phyloP scores from a whole-genome alignment of 2,329 filamentous ascomycete species.

The Pseudovirgaria hyperparasitica region DNA sequence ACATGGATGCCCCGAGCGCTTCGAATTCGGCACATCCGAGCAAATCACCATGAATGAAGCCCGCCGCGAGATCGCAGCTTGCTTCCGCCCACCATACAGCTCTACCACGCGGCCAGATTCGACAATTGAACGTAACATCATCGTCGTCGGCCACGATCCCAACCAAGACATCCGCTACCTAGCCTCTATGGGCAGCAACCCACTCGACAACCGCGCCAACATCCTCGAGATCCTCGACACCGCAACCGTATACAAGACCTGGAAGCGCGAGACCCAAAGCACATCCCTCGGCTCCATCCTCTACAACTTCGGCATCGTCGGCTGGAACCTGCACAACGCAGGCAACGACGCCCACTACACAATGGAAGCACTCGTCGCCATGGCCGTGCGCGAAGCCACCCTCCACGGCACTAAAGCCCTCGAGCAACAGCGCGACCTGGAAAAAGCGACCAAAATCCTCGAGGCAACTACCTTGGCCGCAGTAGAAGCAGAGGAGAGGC shows the following conservation, averaged over 20 bases:
- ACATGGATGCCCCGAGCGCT: constrained; percentile 57
- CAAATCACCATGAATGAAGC: constrained; percentile 36
- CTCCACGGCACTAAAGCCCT: constrained; percentile 17
- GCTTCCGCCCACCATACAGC: constrained; percentile 46
- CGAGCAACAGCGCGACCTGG: constrained; percentile 12
- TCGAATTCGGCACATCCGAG: constrained; percentile 58
- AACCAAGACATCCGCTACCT: constrained; percentile 57
- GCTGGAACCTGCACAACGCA: constrained; percentile 66
- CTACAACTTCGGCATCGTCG: constrained; percentile 47
- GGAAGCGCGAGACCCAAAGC: constrained; percentile 40
- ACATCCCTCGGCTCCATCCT: constrained; percentile 51
- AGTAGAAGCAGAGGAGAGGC: constrained; percentile 26
- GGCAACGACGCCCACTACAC: constrained; percentile 79
- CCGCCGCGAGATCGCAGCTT: constrained; percentile 34
- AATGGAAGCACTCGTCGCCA: constrained; percentile 56
- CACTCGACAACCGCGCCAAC: constrained; percentile 38
- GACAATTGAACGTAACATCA: constrained; percentile 40
- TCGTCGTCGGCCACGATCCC: constrained; percentile 71
- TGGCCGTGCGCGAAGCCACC: constrained; percentile 36
- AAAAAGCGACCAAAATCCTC: constrained; percentile 13
- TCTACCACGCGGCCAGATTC: constrained; percentile 5
- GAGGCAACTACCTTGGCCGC: constrained; percentile 16
- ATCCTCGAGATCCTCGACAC: constrained; percentile 62
- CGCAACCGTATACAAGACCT: constrained; percentile 52
- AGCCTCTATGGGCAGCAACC: constrained; percentile 48